Conservation (phyloP, 2,329 filamentous ascomycete species). For the Colletotrichum viniferum region DNA sequence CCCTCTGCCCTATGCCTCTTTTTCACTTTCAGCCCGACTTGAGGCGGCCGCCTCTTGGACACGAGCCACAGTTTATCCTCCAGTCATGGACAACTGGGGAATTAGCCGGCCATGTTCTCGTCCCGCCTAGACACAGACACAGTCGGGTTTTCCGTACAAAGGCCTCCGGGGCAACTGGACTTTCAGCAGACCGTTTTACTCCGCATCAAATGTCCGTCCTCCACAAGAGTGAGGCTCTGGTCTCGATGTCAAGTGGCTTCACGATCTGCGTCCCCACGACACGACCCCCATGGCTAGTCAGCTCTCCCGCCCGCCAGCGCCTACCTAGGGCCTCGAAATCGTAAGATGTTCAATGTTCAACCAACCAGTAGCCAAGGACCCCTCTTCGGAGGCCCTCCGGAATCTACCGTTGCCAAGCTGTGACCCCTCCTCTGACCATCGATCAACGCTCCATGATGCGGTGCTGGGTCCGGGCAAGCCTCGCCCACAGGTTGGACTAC, state of each 20-base stretch:
- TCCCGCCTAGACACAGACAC: background rate
- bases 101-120: background rate
- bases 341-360: background rate
- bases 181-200: background rate
- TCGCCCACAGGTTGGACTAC: background rate
- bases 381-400: background rate
- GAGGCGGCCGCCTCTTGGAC: slow-evolving; percentile 6
- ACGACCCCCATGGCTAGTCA: background rate
- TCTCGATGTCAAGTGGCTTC: background rate
- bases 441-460: background rate
- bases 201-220: slow-evolving; percentile 3
- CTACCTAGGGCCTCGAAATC: background rate
- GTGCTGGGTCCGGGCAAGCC: background rate
- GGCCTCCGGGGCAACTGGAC: background rate
- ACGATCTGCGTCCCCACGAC: background rate
- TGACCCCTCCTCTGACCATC: background rate
- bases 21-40: background rate
- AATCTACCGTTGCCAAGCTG: background rate
- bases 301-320: background rate
- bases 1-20: background rate
- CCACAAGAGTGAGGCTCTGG: background rate
- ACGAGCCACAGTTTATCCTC: slow-evolving; percentile 9
- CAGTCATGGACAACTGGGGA: background rate
- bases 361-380: background rate
- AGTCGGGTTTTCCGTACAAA: background rate